Percentiles rank a stretch among this genome's conserved stretches.
phyloP scores from a whole-genome alignment of 2,329 filamentous ascomycete genomes.

The Fusarium miscanthi region DNA sequence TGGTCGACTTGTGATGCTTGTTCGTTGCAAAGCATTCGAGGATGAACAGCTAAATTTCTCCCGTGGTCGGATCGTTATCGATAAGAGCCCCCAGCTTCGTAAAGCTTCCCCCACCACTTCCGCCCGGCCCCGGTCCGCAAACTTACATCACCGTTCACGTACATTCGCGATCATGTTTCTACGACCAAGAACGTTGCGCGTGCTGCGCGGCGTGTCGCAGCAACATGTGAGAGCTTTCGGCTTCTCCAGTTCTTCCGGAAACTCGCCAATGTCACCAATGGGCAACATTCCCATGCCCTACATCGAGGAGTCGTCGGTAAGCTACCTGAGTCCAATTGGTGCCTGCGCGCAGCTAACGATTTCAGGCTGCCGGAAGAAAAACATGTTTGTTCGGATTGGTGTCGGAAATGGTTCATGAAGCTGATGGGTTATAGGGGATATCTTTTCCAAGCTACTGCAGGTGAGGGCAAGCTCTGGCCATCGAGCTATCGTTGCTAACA shows the following conservation, averaged over 20 bases:
- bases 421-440: conserved; percentile 70
- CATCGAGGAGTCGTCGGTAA: conserved; percentile 60
- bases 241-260: conserved; percentile 50
- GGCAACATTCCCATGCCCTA: conserved; percentile 67
- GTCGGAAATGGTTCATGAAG: background rate
- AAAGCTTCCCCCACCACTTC: conserved; percentile 43
- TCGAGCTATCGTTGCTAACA: conserved; percentile 23
- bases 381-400: conserved; percentile 67
- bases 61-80: conserved; percentile 29
- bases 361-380: conserved; percentile 78
- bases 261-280: conserved; percentile 44
- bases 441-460: conserved; percentile 83
- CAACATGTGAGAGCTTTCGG: conserved; percentile 57
- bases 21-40: background rate
- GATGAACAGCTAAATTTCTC: conserved; percentile 9
- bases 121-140: conserved; percentile 20
- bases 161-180: conserved; percentile 44
- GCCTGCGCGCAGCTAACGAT: conserved; percentile 42
- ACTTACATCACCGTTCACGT: conserved; percentile 11
- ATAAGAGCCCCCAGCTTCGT: conserved; percentile 29
- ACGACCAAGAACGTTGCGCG: conserved; percentile 46
- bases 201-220: conserved; percentile 51
- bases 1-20: conserved; percentile 15
- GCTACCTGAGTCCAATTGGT: conserved; percentile 20
- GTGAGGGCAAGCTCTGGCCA: conserved; percentile 53